These are phyloP conservation scores for Diplodia seriata DNA, from an alignment of 2,329 filamentous ascomycete species.

Conservation along the genomic window DNA sequence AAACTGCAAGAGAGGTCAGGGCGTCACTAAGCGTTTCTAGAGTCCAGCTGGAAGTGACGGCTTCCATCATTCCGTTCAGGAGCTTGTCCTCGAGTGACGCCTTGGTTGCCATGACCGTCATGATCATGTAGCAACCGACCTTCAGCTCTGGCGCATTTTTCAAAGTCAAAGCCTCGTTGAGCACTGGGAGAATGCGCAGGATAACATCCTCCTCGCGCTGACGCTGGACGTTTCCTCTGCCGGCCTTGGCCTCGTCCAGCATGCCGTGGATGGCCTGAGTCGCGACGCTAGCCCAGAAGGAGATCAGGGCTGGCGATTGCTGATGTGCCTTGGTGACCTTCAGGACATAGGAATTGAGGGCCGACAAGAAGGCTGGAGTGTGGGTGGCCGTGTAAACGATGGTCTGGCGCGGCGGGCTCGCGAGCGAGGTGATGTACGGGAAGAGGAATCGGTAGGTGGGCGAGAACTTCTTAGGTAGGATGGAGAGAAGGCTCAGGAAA, in stretches of 20 bases:
- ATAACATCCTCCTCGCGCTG: constrained; percentile 82
- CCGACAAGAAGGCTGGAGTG: constrained; percentile 75
- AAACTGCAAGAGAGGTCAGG: constrained; percentile 78
- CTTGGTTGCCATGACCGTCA: constrained; percentile 84
- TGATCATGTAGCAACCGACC: constrained; percentile 89
- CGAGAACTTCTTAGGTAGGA: constrained; percentile 78
- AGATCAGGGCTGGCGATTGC: constrained; percentile 77
- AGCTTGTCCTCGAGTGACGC: constrained; percentile 78
- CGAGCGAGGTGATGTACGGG: constrained; percentile 81
- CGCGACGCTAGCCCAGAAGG: constrained; percentile 90
- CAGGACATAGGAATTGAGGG: constrained; percentile 80
- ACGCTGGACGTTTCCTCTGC: constrained; percentile 75
- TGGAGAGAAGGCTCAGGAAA: constrained; percentile 85
- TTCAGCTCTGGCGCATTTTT: constrained; percentile 79
- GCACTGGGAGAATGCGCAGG: constrained; percentile 69
- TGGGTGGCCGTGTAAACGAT: constrained; percentile 84
- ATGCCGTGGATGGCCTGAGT: constrained; percentile 85
- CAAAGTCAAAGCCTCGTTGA: constrained; percentile 80
- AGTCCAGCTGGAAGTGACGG: constrained; percentile 79
- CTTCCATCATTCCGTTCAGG: constrained; percentile 88
- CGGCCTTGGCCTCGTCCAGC: constrained; percentile 78
- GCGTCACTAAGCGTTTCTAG: constrained; percentile 74
- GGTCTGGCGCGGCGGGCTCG: constrained; percentile 77
- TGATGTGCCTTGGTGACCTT: constrained; percentile 73
- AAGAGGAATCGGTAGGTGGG: constrained; percentile 81